Base-by-base conservation (phyloP, 805 yeast species). In the Starmera quercuum region DNA sequence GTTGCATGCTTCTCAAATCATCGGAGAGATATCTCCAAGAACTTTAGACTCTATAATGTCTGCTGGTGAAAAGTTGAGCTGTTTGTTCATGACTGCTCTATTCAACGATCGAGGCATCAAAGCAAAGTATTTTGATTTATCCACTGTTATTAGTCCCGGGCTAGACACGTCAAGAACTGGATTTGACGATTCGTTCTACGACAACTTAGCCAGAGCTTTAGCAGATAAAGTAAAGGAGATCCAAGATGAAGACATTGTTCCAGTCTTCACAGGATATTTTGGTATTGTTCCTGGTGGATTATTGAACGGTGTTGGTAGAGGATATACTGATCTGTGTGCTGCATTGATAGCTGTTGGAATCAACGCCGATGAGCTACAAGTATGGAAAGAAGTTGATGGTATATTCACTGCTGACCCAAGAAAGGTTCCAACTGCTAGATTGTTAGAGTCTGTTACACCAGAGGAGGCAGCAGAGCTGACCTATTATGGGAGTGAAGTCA, bases 341-440 rank as follows among this genome's bases (percentile, higher is more conserved):
- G 98, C 97, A 2, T 69, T 92, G 51, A 73, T 87, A 26, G 96
- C 98, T 0, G 97, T 92, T 20, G 98, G 97, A 2, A 61, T 82
- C 32, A 75, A 71, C 41, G 97, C 97, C 5, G 94, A 86, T 29
- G 98, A 92, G 61, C 68, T 92, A 41, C 98, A 92, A 63, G 85
- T 92, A 32, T 92, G 98, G 98, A 92, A 92, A 51, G 98, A 92
- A 64, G 98, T 92, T 33, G 98, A 92, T 56, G 98, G 98, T 49
- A 92, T 92, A 26, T 92, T 92, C 66, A 88, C 97, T 1, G 98
- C 98, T 3, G 98, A 92, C 56, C 98, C 98, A 26, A 71, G 98
- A 40, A 92, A 92, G 50, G 97, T 92, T 20, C 81, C 87, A 24
- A 77, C 75, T 36, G 98, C 98, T 4, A 71, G 95, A 47, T 66